phyloP scores from a whole-genome alignment of 2,329 filamentous ascomycete genomes.

The Botrytis porri region DNA sequence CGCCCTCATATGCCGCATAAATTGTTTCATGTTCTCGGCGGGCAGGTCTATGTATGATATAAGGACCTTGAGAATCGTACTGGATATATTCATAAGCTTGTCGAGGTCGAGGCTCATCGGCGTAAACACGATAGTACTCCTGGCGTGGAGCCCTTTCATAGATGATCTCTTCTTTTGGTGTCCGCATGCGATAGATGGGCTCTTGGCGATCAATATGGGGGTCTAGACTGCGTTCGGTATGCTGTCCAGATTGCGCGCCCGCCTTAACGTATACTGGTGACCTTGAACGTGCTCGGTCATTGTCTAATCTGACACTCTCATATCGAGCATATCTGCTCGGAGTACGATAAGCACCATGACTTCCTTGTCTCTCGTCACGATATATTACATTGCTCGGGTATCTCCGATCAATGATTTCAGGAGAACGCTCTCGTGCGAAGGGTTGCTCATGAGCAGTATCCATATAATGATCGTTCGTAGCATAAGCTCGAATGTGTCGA shows the following conservation, averaged over 20 bases:
- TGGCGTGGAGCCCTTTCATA: conserved; percentile 37
- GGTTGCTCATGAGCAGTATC: conserved; percentile 24
- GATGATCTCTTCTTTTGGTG: conserved; percentile 32
- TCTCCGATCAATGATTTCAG: conserved; percentile 37
- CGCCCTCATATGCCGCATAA: conserved; percentile 35
- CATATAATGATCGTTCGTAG: conserved; percentile 33
- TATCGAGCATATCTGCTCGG: conserved; percentile 38
- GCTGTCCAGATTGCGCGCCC: conserved; percentile 31
- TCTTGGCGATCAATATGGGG: conserved; percentile 31
- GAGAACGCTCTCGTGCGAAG: conserved; percentile 33
- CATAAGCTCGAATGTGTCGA: conserved; percentile 28
- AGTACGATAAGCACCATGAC: conserved; percentile 32
- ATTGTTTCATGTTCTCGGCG: conserved; percentile 37
- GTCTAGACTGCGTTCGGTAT: conserved; percentile 38
- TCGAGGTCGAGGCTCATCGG: conserved; percentile 36
- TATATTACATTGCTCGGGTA: conserved; percentile 39
- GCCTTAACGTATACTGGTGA: conserved; percentile 39
- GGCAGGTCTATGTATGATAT: conserved; percentile 46
- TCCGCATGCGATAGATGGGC: conserved; percentile 36
- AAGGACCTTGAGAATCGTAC: conserved; percentile 47
- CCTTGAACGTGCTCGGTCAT: conserved; percentile 38
- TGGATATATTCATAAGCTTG: conserved; percentile 46
- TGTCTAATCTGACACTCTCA: conserved; percentile 38
- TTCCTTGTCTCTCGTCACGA: conserved; percentile 37
- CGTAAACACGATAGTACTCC: conserved; percentile 40